Evolutionary conservation across 768 basidiomycete genomes (phyloP).

Genomic region (Amanita subjunquillea): DNA sequence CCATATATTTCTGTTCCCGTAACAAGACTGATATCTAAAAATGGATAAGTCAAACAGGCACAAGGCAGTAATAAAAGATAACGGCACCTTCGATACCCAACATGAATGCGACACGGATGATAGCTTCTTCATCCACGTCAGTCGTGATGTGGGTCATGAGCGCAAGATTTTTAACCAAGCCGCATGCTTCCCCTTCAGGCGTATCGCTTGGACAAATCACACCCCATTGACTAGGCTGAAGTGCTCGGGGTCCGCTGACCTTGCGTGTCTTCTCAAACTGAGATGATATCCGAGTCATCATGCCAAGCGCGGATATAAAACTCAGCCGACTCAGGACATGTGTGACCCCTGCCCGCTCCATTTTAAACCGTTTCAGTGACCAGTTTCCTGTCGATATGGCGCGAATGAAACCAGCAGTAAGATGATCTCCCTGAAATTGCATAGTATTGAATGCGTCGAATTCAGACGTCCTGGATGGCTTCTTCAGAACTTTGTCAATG

Average conservation of each 20-base stretch:
- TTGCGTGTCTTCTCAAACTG: slow-evolving; percentile 99
- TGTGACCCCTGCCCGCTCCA: slow-evolving; percentile 97
- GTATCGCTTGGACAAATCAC: slow-evolving; percentile 98
- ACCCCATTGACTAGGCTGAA: slow-evolving; percentile 99
- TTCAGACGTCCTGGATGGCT: slow-evolving; percentile 86
- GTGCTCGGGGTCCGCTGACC: slow-evolving; percentile 91
- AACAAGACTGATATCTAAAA: slow-evolving; percentile 74
- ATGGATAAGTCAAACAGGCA: slow-evolving; percentile 7
- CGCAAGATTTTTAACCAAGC: slow-evolving; percentile 95
- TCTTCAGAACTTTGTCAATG: slow-evolving; percentile 96
- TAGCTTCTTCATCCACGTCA: slow-evolving; percentile 93
- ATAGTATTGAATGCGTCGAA: slow-evolving; percentile 93
- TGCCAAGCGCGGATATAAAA: slow-evolving; percentile 95
- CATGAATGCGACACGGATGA: slow-evolving; percentile 82
- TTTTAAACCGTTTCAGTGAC: slow-evolving; percentile 98
- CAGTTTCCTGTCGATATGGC: slow-evolving; percentile 99
- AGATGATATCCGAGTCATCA: slow-evolving; percentile 99
- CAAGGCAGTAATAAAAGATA: background rate
- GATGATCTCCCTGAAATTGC: slow-evolving; percentile 93
- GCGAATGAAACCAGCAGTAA: slow-evolving; percentile 91
- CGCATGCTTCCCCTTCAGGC: slow-evolving; percentile 98
- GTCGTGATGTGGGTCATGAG: slow-evolving; percentile 99
- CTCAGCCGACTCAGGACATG: slow-evolving; percentile 92
- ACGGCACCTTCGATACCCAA: slow-evolving; percentile 90
- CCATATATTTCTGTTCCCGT: slow-evolving; percentile 96